Conservation (phyloP, 805 yeast species). For the Candida vaughaniae region DNA sequence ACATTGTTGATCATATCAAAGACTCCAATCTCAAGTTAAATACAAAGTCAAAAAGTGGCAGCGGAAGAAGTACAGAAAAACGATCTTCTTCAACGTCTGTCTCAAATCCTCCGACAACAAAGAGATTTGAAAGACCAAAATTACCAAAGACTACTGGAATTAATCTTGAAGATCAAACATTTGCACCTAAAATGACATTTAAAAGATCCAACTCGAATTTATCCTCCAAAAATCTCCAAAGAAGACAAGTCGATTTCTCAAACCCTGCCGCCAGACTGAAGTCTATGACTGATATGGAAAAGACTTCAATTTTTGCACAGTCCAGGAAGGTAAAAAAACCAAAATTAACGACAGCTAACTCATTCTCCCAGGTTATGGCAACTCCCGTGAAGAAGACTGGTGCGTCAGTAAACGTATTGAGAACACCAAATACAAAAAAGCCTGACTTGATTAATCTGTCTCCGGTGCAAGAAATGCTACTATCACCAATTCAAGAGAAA, state of each 20-base stretch:
- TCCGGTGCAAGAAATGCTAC: slow-evolving; percentile 5
- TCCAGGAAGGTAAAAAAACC: slow-evolving; percentile 19
- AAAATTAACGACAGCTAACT: slow-evolving; percentile 2
- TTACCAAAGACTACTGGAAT: neutral
- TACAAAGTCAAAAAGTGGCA: slow-evolving; percentile 8
- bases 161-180: slow-evolving; percentile 18
- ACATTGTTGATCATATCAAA: slow-evolving; percentile 47
- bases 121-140: slow-evolving; percentile 3
- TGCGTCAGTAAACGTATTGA: neutral
- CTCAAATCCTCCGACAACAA: neutral
- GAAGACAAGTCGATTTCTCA: slow-evolving; percentile 42
- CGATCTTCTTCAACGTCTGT: neutral
- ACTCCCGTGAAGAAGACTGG: slow-evolving; percentile 22
- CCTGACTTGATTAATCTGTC: slow-evolving; percentile 8
- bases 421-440: neutral
- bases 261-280: slow-evolving; percentile 9
- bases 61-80: neutral
- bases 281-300: slow-evolving; percentile 8
- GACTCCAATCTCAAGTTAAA: slow-evolving; percentile 40
- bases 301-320: slow-evolving; percentile 5
- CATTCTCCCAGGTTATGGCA: slow-evolving; percentile 23
- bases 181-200: slow-evolving; percentile 33
- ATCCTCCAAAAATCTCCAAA: slow-evolving; percentile 36
- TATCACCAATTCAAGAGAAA: slow-evolving; percentile 12
- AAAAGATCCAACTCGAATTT: slow-evolving; percentile 41